These are phyloP conservation scores for Rhynchosporium graminicola DNA, from an alignment of 2,329 filamentous ascomycete species.

Conservation along the genomic window DNA sequence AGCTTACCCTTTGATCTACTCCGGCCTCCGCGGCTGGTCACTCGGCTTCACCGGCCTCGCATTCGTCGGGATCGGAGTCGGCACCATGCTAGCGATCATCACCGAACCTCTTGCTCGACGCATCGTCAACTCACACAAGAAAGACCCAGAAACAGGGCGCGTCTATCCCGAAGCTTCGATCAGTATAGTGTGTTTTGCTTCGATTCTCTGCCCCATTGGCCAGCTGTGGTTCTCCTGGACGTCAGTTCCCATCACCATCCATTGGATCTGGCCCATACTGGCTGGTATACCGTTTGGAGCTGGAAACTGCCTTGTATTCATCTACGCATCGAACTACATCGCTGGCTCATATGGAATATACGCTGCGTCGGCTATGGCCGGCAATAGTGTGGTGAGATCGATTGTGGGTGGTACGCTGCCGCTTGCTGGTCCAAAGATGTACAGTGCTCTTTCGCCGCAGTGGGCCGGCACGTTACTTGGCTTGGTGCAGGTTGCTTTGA, in stretches of 20 bases:
- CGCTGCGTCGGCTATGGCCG: conserved; percentile 76
- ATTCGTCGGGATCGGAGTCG: conserved; percentile 71
- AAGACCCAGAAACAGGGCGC: conserved; percentile 73
- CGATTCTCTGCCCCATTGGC: conserved; percentile 72
- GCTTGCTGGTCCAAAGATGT: conserved; percentile 73
- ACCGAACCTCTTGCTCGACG: conserved; percentile 72
- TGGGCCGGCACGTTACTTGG: conserved; percentile 80
- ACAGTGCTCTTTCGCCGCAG: conserved; percentile 66
- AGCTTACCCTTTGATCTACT: conserved; percentile 84
- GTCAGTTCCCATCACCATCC: conserved; percentile 72
- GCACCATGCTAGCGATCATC: conserved; percentile 61
- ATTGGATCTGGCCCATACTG: conserved; percentile 78
- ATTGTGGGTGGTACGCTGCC: conserved; percentile 77
- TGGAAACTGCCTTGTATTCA: conserved; percentile 77
- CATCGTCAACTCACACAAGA: conserved; percentile 74
- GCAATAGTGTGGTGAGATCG: conserved; percentile 74
- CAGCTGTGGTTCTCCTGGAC: conserved; percentile 91
- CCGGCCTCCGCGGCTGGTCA: conserved; percentile 71
- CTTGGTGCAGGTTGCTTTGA: conserved; percentile 69
- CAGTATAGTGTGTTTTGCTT: conserved; percentile 75
- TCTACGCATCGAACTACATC: conserved; percentile 80
- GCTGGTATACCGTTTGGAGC: conserved; percentile 78
- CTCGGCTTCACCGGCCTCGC: conserved; percentile 73
- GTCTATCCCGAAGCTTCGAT: conserved; percentile 79
- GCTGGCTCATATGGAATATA: conserved; percentile 80